Percentiles rank a stretch among this genome's conserved stretches.
These are phyloP conservation scores for Aspergillus luchuensis DNA, from an alignment of 2,329 filamentous ascomycete genomes.

Conservation along the genomic window DNA sequence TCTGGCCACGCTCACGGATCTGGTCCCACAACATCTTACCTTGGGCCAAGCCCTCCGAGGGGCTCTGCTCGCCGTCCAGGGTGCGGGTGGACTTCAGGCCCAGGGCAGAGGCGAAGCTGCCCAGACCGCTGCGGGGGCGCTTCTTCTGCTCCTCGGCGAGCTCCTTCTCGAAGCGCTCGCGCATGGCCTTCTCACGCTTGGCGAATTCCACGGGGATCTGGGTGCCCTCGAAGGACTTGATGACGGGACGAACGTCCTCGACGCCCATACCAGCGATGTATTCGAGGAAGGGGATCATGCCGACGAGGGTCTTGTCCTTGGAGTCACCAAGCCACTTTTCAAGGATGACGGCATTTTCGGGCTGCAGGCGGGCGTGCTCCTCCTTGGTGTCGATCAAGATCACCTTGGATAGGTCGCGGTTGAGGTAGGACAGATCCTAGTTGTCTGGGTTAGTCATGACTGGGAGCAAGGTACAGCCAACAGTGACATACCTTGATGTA, in stretches of 20 bases:
- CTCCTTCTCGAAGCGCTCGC: conserved; percentile 81
- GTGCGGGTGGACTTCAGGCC: conserved; percentile 72
- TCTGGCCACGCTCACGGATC: conserved; percentile 86
- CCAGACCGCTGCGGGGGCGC: conserved; percentile 62
- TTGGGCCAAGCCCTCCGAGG: conserved; percentile 77
- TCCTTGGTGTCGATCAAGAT: conserved; percentile 89
- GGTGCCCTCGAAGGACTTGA: conserved; percentile 86
- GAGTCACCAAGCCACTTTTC: conserved; percentile 85
- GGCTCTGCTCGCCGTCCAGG: conserved; percentile 67
- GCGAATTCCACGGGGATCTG: conserved; percentile 90
- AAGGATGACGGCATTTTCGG: conserved; percentile 93
- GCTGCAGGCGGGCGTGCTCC: conserved; percentile 80
- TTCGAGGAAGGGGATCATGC: conserved; percentile 93
- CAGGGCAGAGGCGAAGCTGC: conserved; percentile 69
- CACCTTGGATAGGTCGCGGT: conserved; percentile 92
- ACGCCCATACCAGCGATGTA: conserved; percentile 95
- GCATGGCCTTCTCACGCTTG: conserved; percentile 79
- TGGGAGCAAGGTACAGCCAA: background rate
- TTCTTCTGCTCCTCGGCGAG: conserved; percentile 69
- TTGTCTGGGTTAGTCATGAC: conserved; percentile 17
- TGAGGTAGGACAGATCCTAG: conserved; percentile 94
- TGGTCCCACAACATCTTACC: conserved; percentile 98
- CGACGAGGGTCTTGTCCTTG: conserved; percentile 82
- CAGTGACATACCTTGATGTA: conserved; percentile 76
- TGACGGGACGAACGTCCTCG: conserved; percentile 78